A percentile compares a stretch with the other conserved stretches of the same genome.
Evolutionary conservation across 371 early-diverging fungal genomes (phyloP).

Genomic region (Syncephalastrum monosporum): DNA sequence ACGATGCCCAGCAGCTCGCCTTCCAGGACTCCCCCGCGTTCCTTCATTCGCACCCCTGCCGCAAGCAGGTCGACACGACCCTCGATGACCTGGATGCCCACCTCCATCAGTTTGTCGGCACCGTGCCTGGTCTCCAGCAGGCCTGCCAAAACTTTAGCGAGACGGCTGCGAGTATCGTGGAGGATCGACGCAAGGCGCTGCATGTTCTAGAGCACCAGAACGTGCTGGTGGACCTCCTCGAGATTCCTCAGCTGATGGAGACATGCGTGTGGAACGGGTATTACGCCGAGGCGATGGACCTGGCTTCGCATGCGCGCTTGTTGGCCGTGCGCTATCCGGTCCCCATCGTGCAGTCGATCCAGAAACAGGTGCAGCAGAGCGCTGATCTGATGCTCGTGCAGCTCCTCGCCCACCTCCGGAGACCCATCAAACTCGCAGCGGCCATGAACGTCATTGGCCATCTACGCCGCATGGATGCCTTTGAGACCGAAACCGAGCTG

Average conservation of each 20-base stretch:
- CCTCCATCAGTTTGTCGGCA: conserved; percentile 43
- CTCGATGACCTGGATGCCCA: conserved; percentile 53
- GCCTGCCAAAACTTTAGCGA: conserved; percentile 43
- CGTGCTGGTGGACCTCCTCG: conserved; percentile 64
- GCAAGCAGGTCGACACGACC: conserved; percentile 51
- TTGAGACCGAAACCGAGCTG: conserved; percentile 69
- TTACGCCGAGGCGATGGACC: conserved; percentile 84
- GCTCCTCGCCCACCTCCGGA: conserved; percentile 63
- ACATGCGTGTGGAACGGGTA: conserved; percentile 81
- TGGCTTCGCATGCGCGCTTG: conserved; percentile 72
- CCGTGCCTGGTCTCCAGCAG: conserved; percentile 54
- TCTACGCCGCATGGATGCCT: conserved; percentile 73
- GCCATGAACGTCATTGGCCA: conserved; percentile 80
- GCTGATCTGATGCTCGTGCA: conserved; percentile 72
- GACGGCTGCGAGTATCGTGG: conserved; percentile 32
- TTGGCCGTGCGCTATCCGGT: conserved; percentile 60
- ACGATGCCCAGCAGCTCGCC: conserved; percentile 69
- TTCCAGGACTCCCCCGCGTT: conserved; percentile 72
- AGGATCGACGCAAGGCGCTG: conserved; percentile 49
- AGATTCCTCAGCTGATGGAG: conserved; percentile 82
- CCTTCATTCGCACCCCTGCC: conserved; percentile 64
- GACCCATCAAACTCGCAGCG: conserved; percentile 77
- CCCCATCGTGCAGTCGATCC: conserved; percentile 56
- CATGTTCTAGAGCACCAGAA: conserved; percentile 62
- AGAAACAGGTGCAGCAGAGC: conserved; percentile 62